Evolutionary conservation across 2,329 filamentous ascomycete genomes (phyloP).

Genomic region (Ophiostoma sp.): DNA sequence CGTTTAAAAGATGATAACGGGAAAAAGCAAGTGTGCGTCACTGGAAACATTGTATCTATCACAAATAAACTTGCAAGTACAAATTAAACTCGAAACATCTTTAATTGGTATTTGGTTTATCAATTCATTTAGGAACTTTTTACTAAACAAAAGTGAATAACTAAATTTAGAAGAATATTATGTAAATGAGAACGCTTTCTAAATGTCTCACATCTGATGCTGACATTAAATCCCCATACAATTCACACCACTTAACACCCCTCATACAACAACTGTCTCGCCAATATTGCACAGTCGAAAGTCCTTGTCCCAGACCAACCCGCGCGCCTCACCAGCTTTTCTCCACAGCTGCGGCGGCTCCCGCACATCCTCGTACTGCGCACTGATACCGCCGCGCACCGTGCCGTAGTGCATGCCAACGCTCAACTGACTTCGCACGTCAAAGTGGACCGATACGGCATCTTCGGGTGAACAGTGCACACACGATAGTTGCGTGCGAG

Average conservation of each 20-base stretch:
- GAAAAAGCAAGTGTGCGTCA: too few relatives aligned
- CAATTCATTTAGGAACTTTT: background rate
- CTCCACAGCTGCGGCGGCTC: slow-evolving; percentile 64
- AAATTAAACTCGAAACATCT: too few relatives aligned
- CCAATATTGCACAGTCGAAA: slow-evolving; percentile 68
- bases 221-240: background rate
- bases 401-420: slow-evolving; percentile 92
- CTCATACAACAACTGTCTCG: slow-evolving; percentile 45
- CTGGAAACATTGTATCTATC: background rate
- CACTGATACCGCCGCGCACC: slow-evolving; percentile 26
- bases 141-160: background rate
- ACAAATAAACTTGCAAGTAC: background rate
- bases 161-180: background rate
- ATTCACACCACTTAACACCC: background rate
- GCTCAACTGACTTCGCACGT: slow-evolving; percentile 76
- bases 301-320: slow-evolving; percentile 54
- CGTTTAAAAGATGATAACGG: too few relatives aligned
- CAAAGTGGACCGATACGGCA: slow-evolving; percentile 81
- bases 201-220: background rate
- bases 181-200: background rate
- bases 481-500: slow-evolving; percentile 68
- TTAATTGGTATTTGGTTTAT: background rate
- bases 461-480: slow-evolving; percentile 88
- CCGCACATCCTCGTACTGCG: slow-evolving; percentile 57
- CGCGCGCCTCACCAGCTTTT: slow-evolving; percentile 58